These are phyloP conservation scores for Rhynchosporium secalis DNA, from an alignment of 2,329 filamentous ascomycete species.

Conservation along the genomic window DNA sequence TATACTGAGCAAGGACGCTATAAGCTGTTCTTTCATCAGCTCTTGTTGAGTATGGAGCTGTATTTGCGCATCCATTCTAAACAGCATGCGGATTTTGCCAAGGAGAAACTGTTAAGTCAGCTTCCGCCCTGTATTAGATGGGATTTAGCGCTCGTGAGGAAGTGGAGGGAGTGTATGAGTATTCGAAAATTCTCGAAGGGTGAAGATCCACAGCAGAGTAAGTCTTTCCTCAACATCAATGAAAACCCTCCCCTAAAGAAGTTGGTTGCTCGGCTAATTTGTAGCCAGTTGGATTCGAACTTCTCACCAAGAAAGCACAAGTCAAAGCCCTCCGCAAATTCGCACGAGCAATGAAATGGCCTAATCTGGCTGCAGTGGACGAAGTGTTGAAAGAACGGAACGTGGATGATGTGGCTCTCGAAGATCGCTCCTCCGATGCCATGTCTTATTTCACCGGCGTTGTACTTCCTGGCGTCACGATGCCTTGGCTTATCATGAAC, in stretches of 20 bases:
- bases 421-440: slow-evolving; percentile 66
- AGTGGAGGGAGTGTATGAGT: slow-evolving; percentile 70
- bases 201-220: slow-evolving; percentile 51
- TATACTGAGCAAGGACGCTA: slow-evolving; percentile 54
- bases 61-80: slow-evolving; percentile 67
- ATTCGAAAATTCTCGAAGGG: slow-evolving; percentile 60
- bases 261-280: slow-evolving; percentile 15
- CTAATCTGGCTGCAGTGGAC: slow-evolving; percentile 66
- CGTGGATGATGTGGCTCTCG: slow-evolving; percentile 53
- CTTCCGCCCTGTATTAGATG: slow-evolving; percentile 71
- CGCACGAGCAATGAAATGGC: slow-evolving; percentile 74
- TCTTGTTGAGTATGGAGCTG: slow-evolving; percentile 72
- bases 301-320: slow-evolving; percentile 65
- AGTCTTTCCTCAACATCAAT: slow-evolving; percentile 27
- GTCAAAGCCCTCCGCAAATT: slow-evolving; percentile 69
- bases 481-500: slow-evolving; percentile 78
- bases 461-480: slow-evolving; percentile 67
- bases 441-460: slow-evolving; percentile 78
- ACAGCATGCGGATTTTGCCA: slow-evolving; percentile 61
- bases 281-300: slow-evolving; percentile 57
- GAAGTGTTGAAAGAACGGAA: slow-evolving; percentile 59
- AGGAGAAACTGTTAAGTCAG: slow-evolving; percentile 62
- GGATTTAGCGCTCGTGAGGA: slow-evolving; percentile 70
- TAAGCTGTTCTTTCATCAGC: slow-evolving; percentile 71
- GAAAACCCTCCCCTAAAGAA: too few species aligned